These are phyloP conservation scores for Cytospora piceae DNA, from an alignment of 2,329 filamentous ascomycete species.

Conservation along the genomic window DNA sequence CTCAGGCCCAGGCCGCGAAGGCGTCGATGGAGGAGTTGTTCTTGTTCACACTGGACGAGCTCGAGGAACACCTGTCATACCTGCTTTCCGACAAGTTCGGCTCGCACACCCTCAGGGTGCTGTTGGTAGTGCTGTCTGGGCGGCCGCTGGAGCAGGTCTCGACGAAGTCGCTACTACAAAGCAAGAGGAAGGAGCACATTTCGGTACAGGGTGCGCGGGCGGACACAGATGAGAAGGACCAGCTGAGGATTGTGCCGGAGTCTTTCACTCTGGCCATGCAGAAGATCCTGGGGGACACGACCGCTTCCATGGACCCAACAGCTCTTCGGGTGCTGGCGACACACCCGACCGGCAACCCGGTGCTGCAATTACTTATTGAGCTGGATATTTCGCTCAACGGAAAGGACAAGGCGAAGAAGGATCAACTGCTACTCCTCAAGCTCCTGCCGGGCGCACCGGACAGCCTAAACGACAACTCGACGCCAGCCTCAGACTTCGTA, in stretches of 20 bases:
- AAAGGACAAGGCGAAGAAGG: conserved; percentile 67
- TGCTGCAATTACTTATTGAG: conserved; percentile 86
- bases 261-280: conserved; percentile 78
- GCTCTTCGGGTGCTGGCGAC: conserved; percentile 83
- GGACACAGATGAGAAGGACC: conserved; percentile 50
- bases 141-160: conserved; percentile 73
- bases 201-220: conserved; percentile 60
- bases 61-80: conserved; percentile 82
- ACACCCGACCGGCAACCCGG: conserved; percentile 89
- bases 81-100: conserved; percentile 87
- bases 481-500: conserved; percentile 76
- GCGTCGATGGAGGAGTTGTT: conserved; percentile 84
- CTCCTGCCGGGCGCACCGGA: conserved; percentile 77
- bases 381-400: conserved; percentile 79
- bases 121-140: conserved; percentile 84
- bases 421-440: conserved; percentile 63
- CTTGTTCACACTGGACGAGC: conserved; percentile 79
- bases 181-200: conserved; percentile 89
- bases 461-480: conserved; percentile 71
- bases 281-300: conserved; percentile 80
- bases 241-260: conserved; percentile 68
- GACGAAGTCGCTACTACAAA: conserved; percentile 77
- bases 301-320: conserved; percentile 74
- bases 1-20: conserved; percentile 44
- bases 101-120: conserved; percentile 85